These are phyloP conservation scores for Diutina ranongensis DNA, from an alignment of 1,139 yeast species.

Conservation along the genomic window DNA sequence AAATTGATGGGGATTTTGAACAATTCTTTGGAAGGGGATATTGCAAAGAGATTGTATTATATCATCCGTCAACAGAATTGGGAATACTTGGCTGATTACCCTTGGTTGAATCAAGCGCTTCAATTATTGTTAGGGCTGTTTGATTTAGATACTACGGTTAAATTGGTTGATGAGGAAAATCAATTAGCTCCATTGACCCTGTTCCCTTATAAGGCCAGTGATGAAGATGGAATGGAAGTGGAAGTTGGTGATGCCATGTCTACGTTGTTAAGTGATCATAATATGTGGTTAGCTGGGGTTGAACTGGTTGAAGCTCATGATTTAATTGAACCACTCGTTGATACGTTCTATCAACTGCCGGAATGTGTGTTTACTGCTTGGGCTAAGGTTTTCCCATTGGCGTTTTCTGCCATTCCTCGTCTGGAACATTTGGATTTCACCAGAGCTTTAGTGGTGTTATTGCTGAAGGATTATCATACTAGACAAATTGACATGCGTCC, in stretches of 20 bases:
- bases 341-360: slow-evolving; percentile 73
- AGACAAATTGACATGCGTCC: slow-evolving; percentile 83
- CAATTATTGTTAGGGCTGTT: slow-evolving; percentile 78
- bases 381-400: slow-evolving; percentile 74
- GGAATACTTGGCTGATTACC: slow-evolving; percentile 88
- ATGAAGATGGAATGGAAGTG: slow-evolving; percentile 12
- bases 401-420: slow-evolving; percentile 60
- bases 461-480: slow-evolving; percentile 85
- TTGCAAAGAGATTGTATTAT: slow-evolving; percentile 71
- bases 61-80: slow-evolving; percentile 89
- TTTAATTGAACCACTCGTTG: slow-evolving; percentile 60
- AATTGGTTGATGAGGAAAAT: slow-evolving; percentile 36
- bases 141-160: slow-evolving; percentile 36
- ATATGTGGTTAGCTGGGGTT: slow-evolving; percentile 34
- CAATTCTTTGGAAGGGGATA: slow-evolving; percentile 68
- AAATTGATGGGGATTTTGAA: slow-evolving; percentile 74
- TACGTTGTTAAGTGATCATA: slow-evolving; percentile 38
- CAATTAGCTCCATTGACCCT: slow-evolving; percentile 44
- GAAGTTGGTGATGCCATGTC: slow-evolving; percentile 13
- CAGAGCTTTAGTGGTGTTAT: slow-evolving; percentile 61
- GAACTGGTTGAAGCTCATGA: slow-evolving; percentile 43
- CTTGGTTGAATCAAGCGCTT: slow-evolving; percentile 91
- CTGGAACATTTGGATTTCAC: slow-evolving; percentile 79
- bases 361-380: slow-evolving; percentile 77
- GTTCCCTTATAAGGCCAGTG: slow-evolving; percentile 21